phyloP scores from a whole-genome alignment of 352 stramenopile genomes.

The Phytophthora cryptogea region DNA sequence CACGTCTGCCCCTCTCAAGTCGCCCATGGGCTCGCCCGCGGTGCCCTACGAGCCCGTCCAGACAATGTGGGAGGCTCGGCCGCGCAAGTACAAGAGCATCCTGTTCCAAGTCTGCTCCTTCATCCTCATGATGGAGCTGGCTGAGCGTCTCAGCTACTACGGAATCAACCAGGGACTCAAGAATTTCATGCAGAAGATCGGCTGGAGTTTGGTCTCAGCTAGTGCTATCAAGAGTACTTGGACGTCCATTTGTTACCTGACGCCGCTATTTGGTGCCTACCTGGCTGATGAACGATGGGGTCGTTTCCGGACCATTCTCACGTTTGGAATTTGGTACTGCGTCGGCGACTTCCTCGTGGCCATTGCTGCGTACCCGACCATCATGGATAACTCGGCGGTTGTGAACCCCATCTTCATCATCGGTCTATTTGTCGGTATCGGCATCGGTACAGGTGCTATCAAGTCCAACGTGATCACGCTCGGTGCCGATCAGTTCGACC shows the following conservation, averaged over 20 bases:
- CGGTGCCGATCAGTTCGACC: conserved; percentile 67
- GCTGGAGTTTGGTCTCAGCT: conserved; percentile 59
- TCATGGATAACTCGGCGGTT: conserved; percentile 37
- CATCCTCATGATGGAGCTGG: conserved; percentile 71
- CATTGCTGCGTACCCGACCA: conserved; percentile 47
- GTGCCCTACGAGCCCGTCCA: conserved; percentile 24
- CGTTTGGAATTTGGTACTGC: conserved; percentile 59
- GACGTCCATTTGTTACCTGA: conserved; percentile 69
- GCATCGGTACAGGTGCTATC: conserved; percentile 49
- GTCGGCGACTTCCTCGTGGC: conserved; percentile 61
- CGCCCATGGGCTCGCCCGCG: conserved; percentile 25
- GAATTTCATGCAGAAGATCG: conserved; percentile 81
- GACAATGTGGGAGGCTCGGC: conserved; percentile 50
- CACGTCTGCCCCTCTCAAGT: conserved; percentile 28
- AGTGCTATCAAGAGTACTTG: conserved; percentile 66
- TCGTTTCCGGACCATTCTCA: conserved; percentile 59
- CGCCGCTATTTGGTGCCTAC: conserved; percentile 65
- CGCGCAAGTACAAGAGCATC: conserved; percentile 65
- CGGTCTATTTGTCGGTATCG: conserved; percentile 59
- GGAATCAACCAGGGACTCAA: conserved; percentile 87
- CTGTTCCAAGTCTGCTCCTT: conserved; percentile 63
- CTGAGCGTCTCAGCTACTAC: conserved; percentile 80
- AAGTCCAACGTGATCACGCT: conserved; percentile 70
- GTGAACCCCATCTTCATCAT: conserved; percentile 61
- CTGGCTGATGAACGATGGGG: conserved; percentile 65